Conservation (phyloP, 345 rosid genomes). For the Cardamine resedifolia region DNA sequence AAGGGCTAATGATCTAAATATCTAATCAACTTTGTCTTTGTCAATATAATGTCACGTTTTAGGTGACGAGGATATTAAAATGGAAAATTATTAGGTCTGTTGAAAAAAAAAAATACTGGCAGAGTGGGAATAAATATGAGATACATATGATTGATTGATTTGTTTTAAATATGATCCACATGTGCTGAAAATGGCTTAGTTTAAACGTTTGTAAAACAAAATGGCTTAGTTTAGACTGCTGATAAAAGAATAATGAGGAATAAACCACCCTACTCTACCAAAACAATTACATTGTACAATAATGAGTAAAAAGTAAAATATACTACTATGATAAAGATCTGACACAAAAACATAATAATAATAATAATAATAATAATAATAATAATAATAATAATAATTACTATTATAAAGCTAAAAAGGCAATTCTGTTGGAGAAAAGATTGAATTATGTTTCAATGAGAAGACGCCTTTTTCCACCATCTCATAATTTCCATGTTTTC, state of each 20-base stretch:
- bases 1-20: neutral
- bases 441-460: neutral
- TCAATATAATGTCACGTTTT: neutral
- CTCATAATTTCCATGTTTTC: neutral
- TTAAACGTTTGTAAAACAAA: too few relatives aligned
- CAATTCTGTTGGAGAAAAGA: neutral
- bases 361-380: too few relatives aligned
- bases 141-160: constrained; percentile 6
- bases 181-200: too few relatives aligned
- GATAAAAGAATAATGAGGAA: neutral
- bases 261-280: neutral
- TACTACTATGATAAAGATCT: neutral
- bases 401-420: neutral
- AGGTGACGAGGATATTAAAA: constrained; percentile 1
- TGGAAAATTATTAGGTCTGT: neutral
- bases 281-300: neutral
- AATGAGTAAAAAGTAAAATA: neutral
- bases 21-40: neutral
- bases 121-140: constrained; percentile 1
- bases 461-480: neutral
- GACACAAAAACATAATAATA: too few relatives aligned
- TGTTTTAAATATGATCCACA: constrained; percentile 11
- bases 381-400: too few relatives aligned
- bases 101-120: neutral
- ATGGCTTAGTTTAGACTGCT: neutral